Conservation (phyloP, 148 eudicot genomes). For the Rhododendron simsii region DNA sequence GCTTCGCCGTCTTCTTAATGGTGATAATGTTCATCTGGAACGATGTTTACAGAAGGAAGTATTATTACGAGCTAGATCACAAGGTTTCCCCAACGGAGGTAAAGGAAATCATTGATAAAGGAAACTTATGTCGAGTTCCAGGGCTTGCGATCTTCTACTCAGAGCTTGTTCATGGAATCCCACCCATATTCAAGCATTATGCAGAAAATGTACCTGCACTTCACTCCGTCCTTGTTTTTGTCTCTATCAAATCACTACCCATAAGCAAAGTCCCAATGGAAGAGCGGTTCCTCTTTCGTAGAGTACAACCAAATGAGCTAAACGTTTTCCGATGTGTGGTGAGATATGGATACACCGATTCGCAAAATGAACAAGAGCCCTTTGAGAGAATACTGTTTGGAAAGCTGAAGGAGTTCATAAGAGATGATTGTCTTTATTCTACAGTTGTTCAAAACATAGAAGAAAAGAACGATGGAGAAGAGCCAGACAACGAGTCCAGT, state of each 20-base stretch:
- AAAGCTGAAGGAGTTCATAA: conserved; percentile 28
- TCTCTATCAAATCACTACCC: background rate
- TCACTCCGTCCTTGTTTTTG: background rate
- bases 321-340: conserved; percentile 42
- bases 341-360: conserved; percentile 44
- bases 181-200: conserved; percentile 24
- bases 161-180: conserved; percentile 44
- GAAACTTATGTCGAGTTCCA: conserved; percentile 23
- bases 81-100: conserved; percentile 30
- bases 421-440: background rate
- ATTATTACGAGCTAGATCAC: conserved; percentile 38
- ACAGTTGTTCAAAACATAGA: background rate
- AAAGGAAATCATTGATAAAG: conserved; percentile 5
- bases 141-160: conserved; percentile 45
- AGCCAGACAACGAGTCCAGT: background rate
- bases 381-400: conserved; percentile 33
- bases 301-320: conserved; percentile 26
- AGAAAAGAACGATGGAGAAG: background rate
- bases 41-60: conserved; percentile 32
- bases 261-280: background rate
- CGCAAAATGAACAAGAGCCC: conserved; percentile 19
- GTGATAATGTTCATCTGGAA: conserved; percentile 39
- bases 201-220: background rate
- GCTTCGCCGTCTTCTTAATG: conserved; percentile 29
- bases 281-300: conserved; percentile 26